Evolutionary conservation across 345 rosid genomes (phyloP), one percentile per base, ranked within the genome.

Genomic region (Conringia planisiliqua): DNA sequence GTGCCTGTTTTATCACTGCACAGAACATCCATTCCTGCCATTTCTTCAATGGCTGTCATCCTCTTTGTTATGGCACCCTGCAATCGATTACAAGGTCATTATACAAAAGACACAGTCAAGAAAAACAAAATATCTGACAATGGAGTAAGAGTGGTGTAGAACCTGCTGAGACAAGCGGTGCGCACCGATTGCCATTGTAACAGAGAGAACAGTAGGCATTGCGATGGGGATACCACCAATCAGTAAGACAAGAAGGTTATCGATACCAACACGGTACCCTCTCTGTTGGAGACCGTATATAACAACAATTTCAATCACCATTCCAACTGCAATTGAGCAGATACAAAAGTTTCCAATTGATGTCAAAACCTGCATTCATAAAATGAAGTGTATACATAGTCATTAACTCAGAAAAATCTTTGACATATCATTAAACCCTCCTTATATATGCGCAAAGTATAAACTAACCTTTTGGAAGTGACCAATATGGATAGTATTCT

Each of bases 281-380:
- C 93, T 88, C 5, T 43, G 0, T 44, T 92, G 94, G 42, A 48
- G 3, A 29, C 82, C 91, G 42, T 69, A 85, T 50, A 92, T 85
- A 38, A 77, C 87, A 6, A 92, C 43, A 9, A 90, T 76, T 40
- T 92, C 96, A 63, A 87, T 79, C 62, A 81, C 38, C 93, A 92
- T 87, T 10, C 98, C 98, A 57, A 86, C 65, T 3, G 93, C 94
- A 18, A 92, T 92, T 3, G 96, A 90, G 81, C 96, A 92, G 47
- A 92, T 90, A 84, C 96, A 92, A 85, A 92, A 92, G 83, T 92
- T 92, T 50, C 98, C 96, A 4, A 92, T 92, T n/a, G 96, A 74
- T 27, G 95, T 86, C 68, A 92, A 80, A 62, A 90, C 98, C 95
- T 87, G 85, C 24, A 22, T 1, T 22, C 24, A 22, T 22, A 1